phyloP scores from a whole-genome alignment of 2,329 filamentous ascomycete genomes.

The Stachybotrys chartarum region DNA sequence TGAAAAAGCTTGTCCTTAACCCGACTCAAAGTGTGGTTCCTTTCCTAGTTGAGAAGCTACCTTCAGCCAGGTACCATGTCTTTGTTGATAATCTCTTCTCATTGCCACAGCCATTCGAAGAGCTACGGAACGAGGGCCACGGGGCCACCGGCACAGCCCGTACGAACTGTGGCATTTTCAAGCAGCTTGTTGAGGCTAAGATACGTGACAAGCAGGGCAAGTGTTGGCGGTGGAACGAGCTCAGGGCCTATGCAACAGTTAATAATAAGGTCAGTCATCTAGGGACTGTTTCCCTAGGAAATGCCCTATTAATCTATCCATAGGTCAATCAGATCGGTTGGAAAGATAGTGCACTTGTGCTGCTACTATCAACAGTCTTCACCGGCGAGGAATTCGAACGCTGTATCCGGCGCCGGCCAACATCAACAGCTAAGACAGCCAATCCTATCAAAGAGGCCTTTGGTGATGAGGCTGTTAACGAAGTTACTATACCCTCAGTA shows the following conservation, averaged over 20 bases:
- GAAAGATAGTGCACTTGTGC: no score
- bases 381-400: no score
- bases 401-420: no score
- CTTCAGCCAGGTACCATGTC: background rate
- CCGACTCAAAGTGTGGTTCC: background rate
- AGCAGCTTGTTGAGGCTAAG: background rate
- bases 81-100: background rate
- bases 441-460: no score
- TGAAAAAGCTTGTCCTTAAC: background rate
- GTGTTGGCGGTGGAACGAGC: no score
- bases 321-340: no score
- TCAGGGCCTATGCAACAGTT: no score
- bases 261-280: background rate
- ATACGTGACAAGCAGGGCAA: background rate
- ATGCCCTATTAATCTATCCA: no score
- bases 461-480: no score
- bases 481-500: no score
- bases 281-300: background rate
- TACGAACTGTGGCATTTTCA: background rate
- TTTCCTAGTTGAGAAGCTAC: background rate
- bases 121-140: background rate
- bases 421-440: no score
- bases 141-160: background rate
- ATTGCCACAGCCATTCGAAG: background rate
- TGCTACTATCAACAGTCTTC: no score